These are phyloP conservation scores for Clavispora vitiphila DNA, from an alignment of 805 yeast genomes.

Conservation along the genomic window DNA sequence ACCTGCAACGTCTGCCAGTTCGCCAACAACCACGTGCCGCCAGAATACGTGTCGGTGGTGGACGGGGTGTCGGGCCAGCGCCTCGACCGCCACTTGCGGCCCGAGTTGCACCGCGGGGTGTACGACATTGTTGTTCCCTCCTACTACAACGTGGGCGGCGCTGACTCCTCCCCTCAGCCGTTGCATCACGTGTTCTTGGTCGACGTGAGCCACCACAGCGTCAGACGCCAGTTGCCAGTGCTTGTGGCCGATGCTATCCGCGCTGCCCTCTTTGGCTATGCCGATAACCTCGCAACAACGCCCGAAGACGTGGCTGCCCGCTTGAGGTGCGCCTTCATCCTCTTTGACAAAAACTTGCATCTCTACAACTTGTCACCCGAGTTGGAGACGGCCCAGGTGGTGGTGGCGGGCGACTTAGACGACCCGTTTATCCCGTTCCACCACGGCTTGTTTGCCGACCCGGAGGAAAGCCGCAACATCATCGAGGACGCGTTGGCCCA, in stretches of 20 bases:
- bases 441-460: conserved; percentile 76
- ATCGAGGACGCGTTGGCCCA: conserved; percentile 65
- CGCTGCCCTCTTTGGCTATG: conserved; percentile 41
- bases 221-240: conserved; percentile 54
- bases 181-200: conserved; percentile 69
- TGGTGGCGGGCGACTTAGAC: conserved; percentile 62
- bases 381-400: conserved; percentile 52
- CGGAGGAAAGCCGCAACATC: conserved; percentile 55
- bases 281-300: conserved; percentile 8
- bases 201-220: conserved; percentile 60
- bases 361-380: conserved; percentile 64
- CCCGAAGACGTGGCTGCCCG: conserved; percentile 25
- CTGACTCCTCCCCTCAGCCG: conserved; percentile 29
- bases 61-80: conserved; percentile 56
- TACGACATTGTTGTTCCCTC: conserved; percentile 80
- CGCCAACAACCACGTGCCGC: conserved; percentile 58
- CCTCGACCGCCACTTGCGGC: conserved; percentile 56
- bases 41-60: conserved; percentile 59
- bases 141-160: conserved; percentile 55
- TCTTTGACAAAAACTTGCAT: conserved; percentile 68
- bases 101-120: conserved; percentile 78
- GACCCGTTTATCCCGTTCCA: conserved; percentile 81
- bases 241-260: conserved; percentile 69
- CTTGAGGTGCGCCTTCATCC: conserved; percentile 55
- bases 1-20: conserved; percentile 85